These are phyloP conservation scores for Cyberlindnera bimundalis DNA, from an alignment of 805 yeast species.

Conservation along the genomic window DNA sequence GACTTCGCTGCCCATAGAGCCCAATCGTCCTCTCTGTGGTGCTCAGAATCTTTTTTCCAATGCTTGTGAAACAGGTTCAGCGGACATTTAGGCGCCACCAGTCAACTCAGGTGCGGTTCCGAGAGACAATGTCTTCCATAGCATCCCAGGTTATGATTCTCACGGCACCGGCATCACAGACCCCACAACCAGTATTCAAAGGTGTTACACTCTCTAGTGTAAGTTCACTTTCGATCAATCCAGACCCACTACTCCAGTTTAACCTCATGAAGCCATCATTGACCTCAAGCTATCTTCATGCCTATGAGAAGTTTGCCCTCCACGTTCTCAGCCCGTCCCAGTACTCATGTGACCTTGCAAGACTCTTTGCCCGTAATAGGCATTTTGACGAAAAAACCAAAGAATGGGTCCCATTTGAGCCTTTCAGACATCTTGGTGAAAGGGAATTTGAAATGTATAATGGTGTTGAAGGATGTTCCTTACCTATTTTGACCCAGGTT, in stretches of 20 bases:
- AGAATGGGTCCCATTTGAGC: constrained; percentile 32
- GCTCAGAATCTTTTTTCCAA: no score
- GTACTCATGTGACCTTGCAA: constrained; percentile 55
- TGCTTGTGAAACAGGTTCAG: not conserved
- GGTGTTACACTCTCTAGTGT: constrained; percentile 89
- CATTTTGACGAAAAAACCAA: constrained; percentile 32
- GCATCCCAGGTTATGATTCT: constrained; percentile 56
- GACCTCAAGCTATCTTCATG: constrained; percentile 66
- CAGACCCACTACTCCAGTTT: constrained; percentile 77
- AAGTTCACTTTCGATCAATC: constrained; percentile 73
- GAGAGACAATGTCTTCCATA: constrained; percentile 42
- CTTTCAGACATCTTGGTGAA: constrained; percentile 44
- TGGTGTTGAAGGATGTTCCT: constrained; percentile 16
- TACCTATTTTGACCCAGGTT: constrained; percentile 54
- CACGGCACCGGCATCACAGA: constrained; percentile 42
- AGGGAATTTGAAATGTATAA: constrained; percentile 35
- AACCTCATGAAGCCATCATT: constrained; percentile 84
- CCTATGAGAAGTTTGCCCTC: constrained; percentile 58
- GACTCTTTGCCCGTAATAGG: constrained; percentile 58
- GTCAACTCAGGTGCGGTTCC: constrained; percentile 23
- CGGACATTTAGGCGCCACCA: constrained; percentile 3
- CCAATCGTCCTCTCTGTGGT: no score
- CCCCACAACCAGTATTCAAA: constrained; percentile 32
- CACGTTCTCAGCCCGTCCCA: constrained; percentile 67
- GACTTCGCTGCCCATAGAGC: no score